Evolutionary conservation across 2,329 filamentous ascomycete species (phyloP).

Genomic region (Neofusicoccum kwambonambiense): DNA sequence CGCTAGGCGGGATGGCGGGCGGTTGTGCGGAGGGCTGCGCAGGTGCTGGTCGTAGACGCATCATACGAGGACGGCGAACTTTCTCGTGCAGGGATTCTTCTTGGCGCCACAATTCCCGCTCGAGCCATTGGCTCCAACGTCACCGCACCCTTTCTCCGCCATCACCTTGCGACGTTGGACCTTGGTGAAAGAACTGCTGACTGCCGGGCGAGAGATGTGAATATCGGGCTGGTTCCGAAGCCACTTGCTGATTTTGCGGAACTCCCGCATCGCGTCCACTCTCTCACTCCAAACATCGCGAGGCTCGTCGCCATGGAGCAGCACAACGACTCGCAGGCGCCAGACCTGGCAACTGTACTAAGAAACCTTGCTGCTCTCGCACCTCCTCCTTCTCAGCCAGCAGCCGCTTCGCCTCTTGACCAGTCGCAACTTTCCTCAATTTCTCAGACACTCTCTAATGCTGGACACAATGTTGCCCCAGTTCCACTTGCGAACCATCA

Average conservation of each 20-base stretch:
- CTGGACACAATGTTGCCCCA: background rate
- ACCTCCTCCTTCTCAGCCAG: background rate
- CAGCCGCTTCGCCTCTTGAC: background rate
- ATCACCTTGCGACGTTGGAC: background rate
- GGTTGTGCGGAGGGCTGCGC: conserved; percentile 9
- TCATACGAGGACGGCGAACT: conserved; percentile 15
- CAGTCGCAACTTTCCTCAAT: background rate
- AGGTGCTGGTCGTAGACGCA: background rate
- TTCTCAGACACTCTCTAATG: background rate
- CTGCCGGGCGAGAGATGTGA: conserved; percentile 6
- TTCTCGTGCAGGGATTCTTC: conserved; percentile 16
- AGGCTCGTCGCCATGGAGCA: conserved; percentile 31
- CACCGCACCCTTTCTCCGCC: background rate
- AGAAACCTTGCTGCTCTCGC: conserved; percentile 32
- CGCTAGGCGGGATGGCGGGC: background rate
- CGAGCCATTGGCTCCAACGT: background rate
- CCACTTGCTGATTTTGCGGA: background rate
- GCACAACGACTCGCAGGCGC: conserved; percentile 23
- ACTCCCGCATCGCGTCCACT: background rate
- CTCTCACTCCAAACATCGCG: background rate
- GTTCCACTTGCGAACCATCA: background rate
- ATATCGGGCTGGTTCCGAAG: background rate
- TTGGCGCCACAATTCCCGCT: background rate
- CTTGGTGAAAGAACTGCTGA: background rate
- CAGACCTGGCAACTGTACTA: conserved; percentile 36